These are phyloP conservation scores for Daldinia grandis DNA, from an alignment of 495 filamentous ascomycete species.

Conservation along the genomic window DNA sequence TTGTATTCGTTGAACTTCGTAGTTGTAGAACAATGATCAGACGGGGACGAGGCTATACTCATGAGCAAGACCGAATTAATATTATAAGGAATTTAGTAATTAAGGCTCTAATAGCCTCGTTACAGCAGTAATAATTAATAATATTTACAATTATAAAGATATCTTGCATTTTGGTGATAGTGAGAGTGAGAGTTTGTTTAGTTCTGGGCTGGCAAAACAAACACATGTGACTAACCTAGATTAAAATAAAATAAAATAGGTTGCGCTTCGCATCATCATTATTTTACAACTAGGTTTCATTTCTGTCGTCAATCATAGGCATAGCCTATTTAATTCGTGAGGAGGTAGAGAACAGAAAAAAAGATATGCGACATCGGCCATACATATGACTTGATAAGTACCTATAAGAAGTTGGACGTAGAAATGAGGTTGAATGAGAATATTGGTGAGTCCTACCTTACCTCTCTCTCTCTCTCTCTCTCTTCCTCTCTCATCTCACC, in stretches of 20 bases:
- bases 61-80: neutral
- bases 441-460: constrained; percentile 46
- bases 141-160: neutral
- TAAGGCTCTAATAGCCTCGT: neutral
- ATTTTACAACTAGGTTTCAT: neutral
- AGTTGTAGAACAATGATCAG: neutral
- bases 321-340: neutral
- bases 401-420: neutral
- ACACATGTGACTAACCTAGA: constrained; percentile 1
- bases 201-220: neutral
- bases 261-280: neutral
- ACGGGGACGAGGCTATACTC: neutral
- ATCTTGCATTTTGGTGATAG: neutral
- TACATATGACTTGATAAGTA: neutral
- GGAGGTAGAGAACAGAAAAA: too few species aligned
- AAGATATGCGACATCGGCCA: neutral
- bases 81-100: neutral
- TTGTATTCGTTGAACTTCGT: neutral
- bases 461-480: neutral
- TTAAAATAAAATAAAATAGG: constrained; percentile 10
- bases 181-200: too few species aligned
- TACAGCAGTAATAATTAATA: neutral
- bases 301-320: neutral
- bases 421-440: constrained; percentile 55
- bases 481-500: neutral